These are phyloP conservation scores for Rhododendron ovatum DNA, from an alignment of 148 eudicot genomes.

Conservation along the genomic window DNA sequence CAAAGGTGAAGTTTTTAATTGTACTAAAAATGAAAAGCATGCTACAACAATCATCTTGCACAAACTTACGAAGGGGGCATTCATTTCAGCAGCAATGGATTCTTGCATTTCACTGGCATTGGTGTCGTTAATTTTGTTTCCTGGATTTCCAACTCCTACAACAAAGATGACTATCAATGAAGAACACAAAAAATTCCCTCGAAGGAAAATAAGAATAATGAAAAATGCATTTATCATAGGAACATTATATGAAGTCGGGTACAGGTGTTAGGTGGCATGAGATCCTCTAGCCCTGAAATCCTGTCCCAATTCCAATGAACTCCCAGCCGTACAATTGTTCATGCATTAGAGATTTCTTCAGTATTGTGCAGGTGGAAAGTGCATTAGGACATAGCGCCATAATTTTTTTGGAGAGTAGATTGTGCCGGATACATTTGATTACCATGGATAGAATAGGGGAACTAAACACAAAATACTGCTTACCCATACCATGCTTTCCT, in stretches of 20 bases:
- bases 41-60: neutral
- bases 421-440: neutral
- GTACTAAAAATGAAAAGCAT: neutral
- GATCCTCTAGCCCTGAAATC: neutral
- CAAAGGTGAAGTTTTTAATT: neutral
- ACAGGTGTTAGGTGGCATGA: neutral
- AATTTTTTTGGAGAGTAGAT: neutral
- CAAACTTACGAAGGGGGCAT: constrained; percentile 17
- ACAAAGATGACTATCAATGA: neutral
- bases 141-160: constrained; percentile 20
- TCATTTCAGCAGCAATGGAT: neutral
- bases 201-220: neutral
- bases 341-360: neutral
- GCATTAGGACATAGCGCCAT: neutral
- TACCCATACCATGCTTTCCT: constrained; percentile 23
- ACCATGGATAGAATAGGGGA: neutral
- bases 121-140: neutral
- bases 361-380: neutral
- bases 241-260: neutral
- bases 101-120: constrained; percentile 15
- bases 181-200: neutral
- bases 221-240: neutral
- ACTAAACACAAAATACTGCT: neutral
- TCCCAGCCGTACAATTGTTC: neutral
- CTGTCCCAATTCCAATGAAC: neutral